phyloP scores from a whole-genome alignment of 192 early-diverging fungal species.

The Chytriomyces sp. region DNA sequence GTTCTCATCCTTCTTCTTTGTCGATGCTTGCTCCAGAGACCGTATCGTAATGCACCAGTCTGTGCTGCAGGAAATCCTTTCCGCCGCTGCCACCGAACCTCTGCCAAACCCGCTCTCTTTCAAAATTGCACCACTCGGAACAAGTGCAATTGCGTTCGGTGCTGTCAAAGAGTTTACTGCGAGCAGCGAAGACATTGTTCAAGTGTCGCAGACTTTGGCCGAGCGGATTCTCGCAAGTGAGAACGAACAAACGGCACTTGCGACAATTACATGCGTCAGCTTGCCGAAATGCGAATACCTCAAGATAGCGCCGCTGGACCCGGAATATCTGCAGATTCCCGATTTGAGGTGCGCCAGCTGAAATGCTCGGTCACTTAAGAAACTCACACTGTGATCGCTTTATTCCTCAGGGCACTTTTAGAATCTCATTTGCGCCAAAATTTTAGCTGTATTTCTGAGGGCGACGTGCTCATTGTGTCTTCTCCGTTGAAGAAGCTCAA shows the following conservation, averaged over 20 bases:
- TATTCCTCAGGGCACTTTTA: constrained; percentile 16
- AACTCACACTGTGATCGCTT: not conserved
- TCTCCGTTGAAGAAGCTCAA: not conserved
- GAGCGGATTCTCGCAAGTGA: not conserved
- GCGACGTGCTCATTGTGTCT: constrained; percentile 3
- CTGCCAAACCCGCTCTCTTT: constrained; percentile 28
- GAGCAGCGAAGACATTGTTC: not conserved
- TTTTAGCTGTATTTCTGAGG: constrained; percentile 14
- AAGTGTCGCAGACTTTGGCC: constrained; percentile 13
- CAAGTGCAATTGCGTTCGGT: constrained; percentile 1
- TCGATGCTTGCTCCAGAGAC: not conserved
- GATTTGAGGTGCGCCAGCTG: constrained; percentile 22
- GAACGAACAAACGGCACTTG: not conserved
- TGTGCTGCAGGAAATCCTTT: constrained; percentile 15
- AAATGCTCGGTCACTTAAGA: not conserved
- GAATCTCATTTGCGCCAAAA: constrained; percentile 37
- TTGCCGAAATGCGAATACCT: constrained; percentile 34
- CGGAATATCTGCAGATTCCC: constrained; percentile 29
- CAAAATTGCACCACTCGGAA: not conserved
- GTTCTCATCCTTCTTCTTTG: too few relatives aligned
- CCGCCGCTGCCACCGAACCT: constrained; percentile 1
- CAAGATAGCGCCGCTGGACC: constrained; percentile 25
- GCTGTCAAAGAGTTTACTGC: constrained; percentile 34
- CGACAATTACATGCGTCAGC: not conserved
- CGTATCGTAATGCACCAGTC: not conserved